phyloP scores from a whole-genome alignment of 805 yeast species.

The Debaryomyces hansenii region DNA sequence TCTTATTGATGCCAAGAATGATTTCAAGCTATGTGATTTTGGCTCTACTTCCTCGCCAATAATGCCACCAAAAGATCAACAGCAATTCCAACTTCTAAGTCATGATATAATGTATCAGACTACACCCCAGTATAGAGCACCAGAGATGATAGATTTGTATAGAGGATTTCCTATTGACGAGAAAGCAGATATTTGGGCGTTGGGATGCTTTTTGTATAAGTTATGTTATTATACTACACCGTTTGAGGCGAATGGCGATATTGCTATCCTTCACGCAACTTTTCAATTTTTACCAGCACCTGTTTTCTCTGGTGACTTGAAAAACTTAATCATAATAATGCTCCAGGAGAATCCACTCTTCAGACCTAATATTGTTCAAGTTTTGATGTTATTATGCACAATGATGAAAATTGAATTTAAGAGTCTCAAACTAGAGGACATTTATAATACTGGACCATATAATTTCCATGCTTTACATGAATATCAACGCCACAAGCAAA shows the following conservation, averaged over 20 bases:
- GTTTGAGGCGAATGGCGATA: slow-evolving; percentile 83
- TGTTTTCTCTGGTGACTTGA: slow-evolving; percentile 65
- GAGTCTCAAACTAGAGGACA: slow-evolving; percentile 36
- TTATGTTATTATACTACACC: slow-evolving; percentile 93
- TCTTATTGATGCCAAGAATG: slow-evolving; percentile 64
- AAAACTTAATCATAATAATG: slow-evolving; percentile 74
- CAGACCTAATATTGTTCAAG: slow-evolving; percentile 88
- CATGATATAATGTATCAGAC: slow-evolving; percentile 89
- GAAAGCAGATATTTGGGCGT: slow-evolving; percentile 94
- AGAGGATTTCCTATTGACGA: slow-evolving; percentile 85
- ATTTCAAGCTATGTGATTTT: slow-evolving; percentile 87
- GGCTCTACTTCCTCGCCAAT: slow-evolving; percentile 78
- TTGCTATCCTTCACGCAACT: slow-evolving; percentile 82
- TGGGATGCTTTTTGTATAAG: slow-evolving; percentile 89
- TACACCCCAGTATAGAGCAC: slow-evolving; percentile 93
- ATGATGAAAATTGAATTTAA: slow-evolving; percentile 39
- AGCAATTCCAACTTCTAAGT: slow-evolving; percentile 72
- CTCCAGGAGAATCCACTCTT: slow-evolving; percentile 77
- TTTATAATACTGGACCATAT: slow-evolving; percentile 53
- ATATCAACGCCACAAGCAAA: slow-evolving; percentile 44
- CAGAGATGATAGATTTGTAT: slow-evolving; percentile 92
- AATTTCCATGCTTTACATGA: slow-evolving; percentile 55
- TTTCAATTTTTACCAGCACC: slow-evolving; percentile 77
- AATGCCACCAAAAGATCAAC: slow-evolving; percentile 72
- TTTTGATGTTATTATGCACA: slow-evolving; percentile 62